Evolutionary conservation across 2,329 filamentous ascomycete species (phyloP), one percentile per base, ranked within the genome.

Genomic region (Chaetomiaceae sp.): DNA sequence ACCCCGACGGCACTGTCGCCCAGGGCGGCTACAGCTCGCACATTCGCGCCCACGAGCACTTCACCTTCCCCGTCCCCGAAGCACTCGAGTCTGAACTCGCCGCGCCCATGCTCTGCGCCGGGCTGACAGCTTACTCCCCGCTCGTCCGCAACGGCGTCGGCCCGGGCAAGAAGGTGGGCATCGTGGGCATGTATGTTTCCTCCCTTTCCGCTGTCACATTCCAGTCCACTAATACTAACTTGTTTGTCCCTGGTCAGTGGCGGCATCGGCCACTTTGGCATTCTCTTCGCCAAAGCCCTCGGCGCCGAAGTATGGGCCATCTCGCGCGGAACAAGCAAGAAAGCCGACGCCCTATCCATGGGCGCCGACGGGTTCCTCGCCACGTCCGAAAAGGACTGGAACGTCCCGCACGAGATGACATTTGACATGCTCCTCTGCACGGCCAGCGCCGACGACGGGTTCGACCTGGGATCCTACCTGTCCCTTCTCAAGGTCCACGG

Each of bases 21-120:
- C 83, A 83, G 63, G 85, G 84, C 27, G 84, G 79, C 49, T 72
- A 72, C 59, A 66, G 67, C 2, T 69, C 68, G 9, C 68, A 70
- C 55, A 60, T 69, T 33, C 62, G 68, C 40, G 64, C 68, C 8
- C 87, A 92, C 71, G 86, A 91, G 71, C 87, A 90, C 75, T 91
- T 80, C 43, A 49, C 47, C 37, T 83, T 81, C 66, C 86, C 86
- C 64, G 91, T 95, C 59, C 89, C 89, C 31, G 88, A 91, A 34
- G 81, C 77, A 49, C 78, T 95, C 42, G 4, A 20, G 6, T 49
- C 64, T 74, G 9, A 80, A 77, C 60, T 84, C 46, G 88, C 84
- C 1, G 89, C 88, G 2, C 88, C 87, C 12, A 90, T 91, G 87
- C 79, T 94, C 61, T 95, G 90, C 70, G 89, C 88, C 37, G 90